Base-by-base conservation (phyloP, 73 alveolate genomes). In the Paramecium primaurelia region DNA sequence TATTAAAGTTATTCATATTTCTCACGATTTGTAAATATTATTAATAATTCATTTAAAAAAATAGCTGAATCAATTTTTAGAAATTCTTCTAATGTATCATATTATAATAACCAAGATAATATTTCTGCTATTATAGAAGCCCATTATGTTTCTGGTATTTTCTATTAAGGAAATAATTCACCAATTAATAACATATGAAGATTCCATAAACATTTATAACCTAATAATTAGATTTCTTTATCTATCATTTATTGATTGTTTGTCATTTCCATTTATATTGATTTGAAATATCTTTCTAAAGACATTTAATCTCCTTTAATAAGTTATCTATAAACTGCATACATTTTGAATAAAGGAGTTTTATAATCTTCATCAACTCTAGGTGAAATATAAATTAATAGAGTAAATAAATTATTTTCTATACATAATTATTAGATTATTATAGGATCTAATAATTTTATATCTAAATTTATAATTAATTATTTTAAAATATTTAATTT, bases 291-390 rank as follows among this genome's bases (percentile, higher is more conserved):
- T 28, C 20, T 75, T 4, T 38, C 10, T 9, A 75, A 6, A 16
- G 60, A 30, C n/a, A 5, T 9, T 42, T 75, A 25, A n/a, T 36
- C 58, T 14, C 47, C 59, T 38, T 20, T 75, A 14, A 75, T 14
- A 6, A 75, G 8, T 37, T 80, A 47, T 20, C 51, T 22, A 80
- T 44, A 80, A 0, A 80, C 91, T 40, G 91, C 91, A 80, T 32
- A 80, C 91, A 80, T 80, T 49, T 80, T 80, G 28, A 80, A 80
- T 20, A 80, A 54, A 8, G 91, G 91, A 8, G 91, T 80, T 47
- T 80, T 80, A 45, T 80, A 80, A 47, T 80, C 91, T 40, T 80
- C 91, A 80, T 80, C 91, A 32, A 80, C 91, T 44, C 91, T 80
- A 1, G 91, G 91, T 20, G 77, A 42, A 25, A 80, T 80, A 26